Evolutionary conservation across 495 filamentous ascomycete genomes (phyloP), one percentile per base, ranked within the genome.

Genomic region (Penicillium taxi): DNA sequence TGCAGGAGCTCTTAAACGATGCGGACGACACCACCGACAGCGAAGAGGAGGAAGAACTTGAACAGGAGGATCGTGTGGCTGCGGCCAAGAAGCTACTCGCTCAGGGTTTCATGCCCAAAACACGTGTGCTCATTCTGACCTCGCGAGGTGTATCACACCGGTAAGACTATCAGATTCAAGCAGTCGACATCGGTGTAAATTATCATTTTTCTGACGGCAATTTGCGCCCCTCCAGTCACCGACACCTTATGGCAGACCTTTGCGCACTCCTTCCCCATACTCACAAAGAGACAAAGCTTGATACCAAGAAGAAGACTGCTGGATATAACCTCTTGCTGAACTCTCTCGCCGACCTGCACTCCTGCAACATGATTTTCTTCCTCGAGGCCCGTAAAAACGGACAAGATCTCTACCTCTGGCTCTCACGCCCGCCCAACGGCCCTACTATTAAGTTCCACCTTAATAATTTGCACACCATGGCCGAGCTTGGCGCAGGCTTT

Each of bases 331-430:
- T 84, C 59, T 79, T 94, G 51, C 75, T 99, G 6, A 96, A 96
- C 67, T 90, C 94, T 58, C 78, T 96, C 11, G 91, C 91, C 25
- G 90, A 99, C 48, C 77, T 99, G 13, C 94, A 96, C 72, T 96
- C 95, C 48, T 96, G 90, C 77, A 99, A 99, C 66, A 91, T 96
- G 61, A 80, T 96, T 34, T 73, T 94, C 43, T 99, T 94, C 66
- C 91, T 96, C 58, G 91, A 98, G 66, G 91, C 88, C 36, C 71
- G 87, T 43, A 98, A 96, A 64, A 64, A 61, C 24, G 86, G 85
- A 24, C 81, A 93, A 58, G 91, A 96, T 71, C 65, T 93, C 22
- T 98, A 95, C 58, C 72, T 90, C 28, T 95, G 90, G 90, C 74
- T 96, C 55, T 76, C 82, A 61, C 93, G 93, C 53, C 81, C 87